Conservation (phyloP, 805 yeast species). For the Sugiyamaella lignohabitans region DNA sequence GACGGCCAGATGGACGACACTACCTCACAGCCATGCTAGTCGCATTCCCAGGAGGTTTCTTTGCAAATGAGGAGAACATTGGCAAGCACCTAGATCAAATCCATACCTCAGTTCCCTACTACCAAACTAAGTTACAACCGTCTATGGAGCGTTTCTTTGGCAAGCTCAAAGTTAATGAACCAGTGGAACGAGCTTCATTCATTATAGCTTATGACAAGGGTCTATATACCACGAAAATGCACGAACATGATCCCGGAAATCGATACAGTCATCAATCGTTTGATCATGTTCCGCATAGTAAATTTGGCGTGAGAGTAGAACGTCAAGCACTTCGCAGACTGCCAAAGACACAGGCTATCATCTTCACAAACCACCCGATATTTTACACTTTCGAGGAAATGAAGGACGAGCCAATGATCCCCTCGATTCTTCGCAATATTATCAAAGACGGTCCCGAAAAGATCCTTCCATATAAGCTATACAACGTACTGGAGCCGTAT, state of each 20-base stretch:
- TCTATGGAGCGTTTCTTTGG: slow-evolving; percentile 73
- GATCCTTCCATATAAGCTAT: slow-evolving; percentile 58
- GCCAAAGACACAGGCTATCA: slow-evolving; percentile 58
- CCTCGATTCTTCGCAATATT: slow-evolving; percentile 56
- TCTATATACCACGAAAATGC: slow-evolving; percentile 49
- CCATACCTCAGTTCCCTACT: slow-evolving; percentile 65
- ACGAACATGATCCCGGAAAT: slow-evolving; percentile 37
- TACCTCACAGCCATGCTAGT: slow-evolving; percentile 69
- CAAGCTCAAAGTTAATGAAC: slow-evolving; percentile 51
- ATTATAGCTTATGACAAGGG: slow-evolving; percentile 70
- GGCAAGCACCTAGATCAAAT: slow-evolving; percentile 59
- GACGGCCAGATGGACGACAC: slow-evolving; percentile 51
- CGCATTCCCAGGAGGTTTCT: slow-evolving; percentile 74
- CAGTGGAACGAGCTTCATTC: slow-evolving; percentile 73
- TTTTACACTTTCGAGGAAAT: slow-evolving; percentile 66
- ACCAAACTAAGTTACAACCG: slow-evolving; percentile 53
- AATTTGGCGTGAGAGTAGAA: slow-evolving; percentile 64
- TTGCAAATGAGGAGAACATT: slow-evolving; percentile 52
- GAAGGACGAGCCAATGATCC: slow-evolving; percentile 71
- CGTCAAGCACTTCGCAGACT: slow-evolving; percentile 64
- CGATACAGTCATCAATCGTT: slow-evolving; percentile 35
- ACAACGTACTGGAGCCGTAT: slow-evolving; percentile 53
- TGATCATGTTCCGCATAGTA: slow-evolving; percentile 40
- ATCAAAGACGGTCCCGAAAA: slow-evolving; percentile 61
- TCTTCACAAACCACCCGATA: slow-evolving; percentile 72